These are phyloP conservation scores for Casuarina equisetifolia DNA, from an alignment of 306 rosid species.

Conservation along the genomic window DNA sequence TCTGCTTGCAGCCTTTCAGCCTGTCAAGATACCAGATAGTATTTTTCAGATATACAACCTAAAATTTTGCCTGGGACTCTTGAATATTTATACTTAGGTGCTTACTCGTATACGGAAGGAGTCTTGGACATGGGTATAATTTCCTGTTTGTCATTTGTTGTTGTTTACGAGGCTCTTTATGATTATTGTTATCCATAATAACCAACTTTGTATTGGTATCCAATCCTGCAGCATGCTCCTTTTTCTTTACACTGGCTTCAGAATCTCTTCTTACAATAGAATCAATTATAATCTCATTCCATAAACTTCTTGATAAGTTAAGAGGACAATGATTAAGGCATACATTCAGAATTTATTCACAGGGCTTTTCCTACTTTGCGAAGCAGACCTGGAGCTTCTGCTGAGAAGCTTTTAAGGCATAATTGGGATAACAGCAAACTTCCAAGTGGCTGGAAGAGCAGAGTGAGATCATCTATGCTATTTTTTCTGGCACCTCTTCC, in stretches of 20 bases:
- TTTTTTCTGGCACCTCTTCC: constrained; percentile 4
- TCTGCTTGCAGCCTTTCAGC: constrained; percentile 47
- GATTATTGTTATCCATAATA: neutral
- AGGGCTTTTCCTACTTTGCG: constrained; percentile 29
- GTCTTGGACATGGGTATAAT: constrained; percentile 34
- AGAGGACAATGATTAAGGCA: constrained; percentile 25
- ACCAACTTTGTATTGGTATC: constrained; percentile 4
- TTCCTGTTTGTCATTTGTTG: neutral
- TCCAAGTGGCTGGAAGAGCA: constrained; percentile 32
- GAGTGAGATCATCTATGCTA: constrained; percentile 21
- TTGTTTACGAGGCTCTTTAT: constrained; percentile 2
- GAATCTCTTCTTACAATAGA: constrained; percentile 43
- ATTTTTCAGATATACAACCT: constrained; percentile 24
- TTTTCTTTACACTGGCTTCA: constrained; percentile 40
- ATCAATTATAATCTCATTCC: constrained; percentile 26
- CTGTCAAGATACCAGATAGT: constrained; percentile 23
- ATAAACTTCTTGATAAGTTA: constrained; percentile 21
- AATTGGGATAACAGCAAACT: constrained; percentile 30
- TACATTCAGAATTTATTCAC: constrained; percentile 21
- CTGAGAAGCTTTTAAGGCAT: constrained; percentile 38
- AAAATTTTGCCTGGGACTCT: constrained; percentile 32
- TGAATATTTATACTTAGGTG: constrained; percentile 32
- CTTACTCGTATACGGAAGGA: constrained; percentile 32
- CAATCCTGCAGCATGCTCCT: constrained; percentile 36
- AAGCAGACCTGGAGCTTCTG: constrained; percentile 35